Evolutionary conservation across 176 grass and related monocot species (phyloP).

Genomic region (Triticum turgidum): DNA sequence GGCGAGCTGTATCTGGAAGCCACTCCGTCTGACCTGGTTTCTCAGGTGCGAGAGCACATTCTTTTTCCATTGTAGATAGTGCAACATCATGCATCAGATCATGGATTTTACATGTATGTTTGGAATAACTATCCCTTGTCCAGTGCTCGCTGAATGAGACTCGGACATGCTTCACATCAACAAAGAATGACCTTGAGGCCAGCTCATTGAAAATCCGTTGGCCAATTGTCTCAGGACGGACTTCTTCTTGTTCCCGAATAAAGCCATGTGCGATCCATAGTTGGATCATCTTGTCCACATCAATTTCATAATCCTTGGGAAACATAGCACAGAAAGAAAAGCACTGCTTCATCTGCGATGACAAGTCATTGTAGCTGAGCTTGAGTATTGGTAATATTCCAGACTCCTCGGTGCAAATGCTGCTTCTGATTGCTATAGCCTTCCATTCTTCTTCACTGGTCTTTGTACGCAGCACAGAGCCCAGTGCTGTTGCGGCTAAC

Average conservation of each 20-base stretch:
- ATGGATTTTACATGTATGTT: neutral
- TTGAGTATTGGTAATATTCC: neutral
- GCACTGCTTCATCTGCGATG: neutral
- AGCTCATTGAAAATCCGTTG: neutral
- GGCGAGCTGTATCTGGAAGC: neutral
- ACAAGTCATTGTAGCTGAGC: constrained; percentile 14
- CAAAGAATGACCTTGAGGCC: neutral
- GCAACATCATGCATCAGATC: constrained; percentile 8
- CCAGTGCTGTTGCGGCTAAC: neutral
- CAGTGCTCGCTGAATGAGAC: neutral
- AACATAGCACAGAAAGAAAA: neutral
- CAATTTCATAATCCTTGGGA: neutral
- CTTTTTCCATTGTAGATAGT: neutral
- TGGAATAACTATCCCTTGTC: neutral
- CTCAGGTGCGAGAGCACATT: neutral
- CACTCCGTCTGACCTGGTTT: neutral
- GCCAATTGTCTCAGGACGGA: neutral
- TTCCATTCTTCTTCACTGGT: constrained; percentile 3
- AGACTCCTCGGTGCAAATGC: neutral
- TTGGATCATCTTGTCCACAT: neutral
- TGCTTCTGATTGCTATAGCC: neutral
- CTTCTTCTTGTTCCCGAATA: neutral
- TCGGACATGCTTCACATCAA: neutral
- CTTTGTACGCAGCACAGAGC: constrained; percentile 23
- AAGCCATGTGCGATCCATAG: neutral